Percentiles rank a stretch among this genome's conserved stretches.
These are phyloP conservation scores for Moringa oleifera DNA, from an alignment of 345 rosid genomes.

Conservation along the genomic window DNA sequence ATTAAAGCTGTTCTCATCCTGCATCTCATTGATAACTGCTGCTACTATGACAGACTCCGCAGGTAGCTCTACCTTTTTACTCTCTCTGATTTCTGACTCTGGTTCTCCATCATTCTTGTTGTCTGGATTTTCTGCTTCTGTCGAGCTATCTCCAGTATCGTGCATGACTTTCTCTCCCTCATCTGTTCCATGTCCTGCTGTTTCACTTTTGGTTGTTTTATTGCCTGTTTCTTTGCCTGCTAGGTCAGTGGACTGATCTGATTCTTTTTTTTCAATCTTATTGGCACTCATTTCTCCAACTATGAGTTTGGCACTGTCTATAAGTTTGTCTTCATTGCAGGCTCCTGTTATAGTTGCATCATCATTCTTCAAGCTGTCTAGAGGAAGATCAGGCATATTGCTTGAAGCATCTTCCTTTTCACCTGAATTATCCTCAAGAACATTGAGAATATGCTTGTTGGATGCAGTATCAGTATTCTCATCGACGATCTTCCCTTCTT, in stretches of 20 bases:
- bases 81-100: conserved; percentile 2
- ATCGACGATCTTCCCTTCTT: conserved; percentile 2
- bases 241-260: conserved; percentile 4
- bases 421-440: conserved; percentile 16
- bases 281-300: conserved; percentile 6
- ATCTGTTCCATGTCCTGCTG: background rate
- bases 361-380: conserved; percentile 16
- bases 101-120: conserved; percentile 11
- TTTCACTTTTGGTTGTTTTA: conserved; percentile 11
- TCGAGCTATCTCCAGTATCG: conserved; percentile 5
- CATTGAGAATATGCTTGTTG: conserved; percentile 9
- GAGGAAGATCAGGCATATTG: conserved; percentile 12
- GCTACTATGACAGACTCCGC: background rate
- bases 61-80: conserved; percentile 1
- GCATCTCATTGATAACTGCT: conserved; percentile 11
- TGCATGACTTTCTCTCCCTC: background rate
- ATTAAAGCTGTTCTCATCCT: conserved; percentile 3
- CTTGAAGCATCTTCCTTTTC: conserved; percentile 9
- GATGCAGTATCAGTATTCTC: conserved; percentile 14
- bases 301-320: background rate
- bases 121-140: conserved; percentile 14
- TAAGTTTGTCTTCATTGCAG: background rate
- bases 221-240: conserved; percentile 3
- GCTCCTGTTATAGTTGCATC: conserved; percentile 9
- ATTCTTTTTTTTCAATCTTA: conserved; percentile 16